Conservation (phyloP, 805 yeast genomes). For the Hanseniaspora nectarophila region DNA sequence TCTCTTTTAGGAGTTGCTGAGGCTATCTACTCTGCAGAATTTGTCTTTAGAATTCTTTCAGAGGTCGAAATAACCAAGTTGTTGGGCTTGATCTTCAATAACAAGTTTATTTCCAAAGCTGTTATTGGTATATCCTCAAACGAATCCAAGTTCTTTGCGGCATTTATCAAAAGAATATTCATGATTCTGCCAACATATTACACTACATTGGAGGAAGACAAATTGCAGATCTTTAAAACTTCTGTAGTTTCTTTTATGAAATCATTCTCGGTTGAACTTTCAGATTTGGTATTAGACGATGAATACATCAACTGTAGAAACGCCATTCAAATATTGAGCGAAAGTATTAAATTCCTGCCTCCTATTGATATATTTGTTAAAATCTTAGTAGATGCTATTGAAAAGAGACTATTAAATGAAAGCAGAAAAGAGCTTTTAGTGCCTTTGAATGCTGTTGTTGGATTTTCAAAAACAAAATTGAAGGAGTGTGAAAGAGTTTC, state of each 20-base stretch:
- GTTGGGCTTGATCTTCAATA: slow-evolving; percentile 37
- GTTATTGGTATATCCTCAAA: slow-evolving; percentile 65
- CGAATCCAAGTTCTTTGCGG: slow-evolving; percentile 33
- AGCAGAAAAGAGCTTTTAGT: slow-evolving; percentile 7
- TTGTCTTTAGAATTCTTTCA: slow-evolving; percentile 42
- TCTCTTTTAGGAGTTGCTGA: slow-evolving; percentile 69
- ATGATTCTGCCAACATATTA: background rate
- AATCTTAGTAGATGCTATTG: background rate
- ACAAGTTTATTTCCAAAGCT: slow-evolving; percentile 49
- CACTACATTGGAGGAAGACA: background rate
- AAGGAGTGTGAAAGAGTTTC: background rate
- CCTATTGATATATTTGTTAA: slow-evolving; percentile 7
- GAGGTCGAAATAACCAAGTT: slow-evolving; percentile 32
- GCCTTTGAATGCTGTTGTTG: slow-evolving; percentile 7
- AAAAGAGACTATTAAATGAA: background rate
- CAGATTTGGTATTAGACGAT: slow-evolving; percentile 4
- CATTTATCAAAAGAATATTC: slow-evolving; percentile 21
- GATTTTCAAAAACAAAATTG: slow-evolving; percentile 4
- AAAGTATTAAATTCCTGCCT: background rate
- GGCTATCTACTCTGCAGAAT: slow-evolving; percentile 56
- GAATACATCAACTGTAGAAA: slow-evolving; percentile 10
- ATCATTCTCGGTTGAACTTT: background rate
- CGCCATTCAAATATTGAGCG: slow-evolving; percentile 4
- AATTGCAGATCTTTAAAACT: background rate
- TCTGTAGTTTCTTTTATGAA: background rate